A percentile compares a stretch with the other conserved stretches of the same genome.
phyloP scores from a whole-genome alignment of 352 stramenopile species.

The Phytophthora quininea region DNA sequence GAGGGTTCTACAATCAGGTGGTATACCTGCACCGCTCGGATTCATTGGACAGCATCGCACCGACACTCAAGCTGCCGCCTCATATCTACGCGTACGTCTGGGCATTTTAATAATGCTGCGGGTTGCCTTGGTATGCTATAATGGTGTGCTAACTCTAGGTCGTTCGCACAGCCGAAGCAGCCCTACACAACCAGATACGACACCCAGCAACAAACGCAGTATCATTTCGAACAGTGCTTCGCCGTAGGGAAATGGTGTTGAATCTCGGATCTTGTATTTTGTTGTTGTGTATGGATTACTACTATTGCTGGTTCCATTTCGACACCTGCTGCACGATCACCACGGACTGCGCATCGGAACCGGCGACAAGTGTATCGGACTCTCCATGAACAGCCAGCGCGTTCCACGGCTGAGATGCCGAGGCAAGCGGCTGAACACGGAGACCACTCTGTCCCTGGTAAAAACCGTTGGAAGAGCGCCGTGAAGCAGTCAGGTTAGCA shows the following conservation, averaged over 20 bases:
- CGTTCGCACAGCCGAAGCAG: neutral
- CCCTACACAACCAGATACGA: no score
- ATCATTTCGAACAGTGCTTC: neutral
- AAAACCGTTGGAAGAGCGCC: conserved; percentile 14
- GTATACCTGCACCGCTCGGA: conserved; percentile 63
- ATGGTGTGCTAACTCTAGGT: neutral
- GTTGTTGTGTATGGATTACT: conserved; percentile 5
- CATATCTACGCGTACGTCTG: conserved; percentile 53
- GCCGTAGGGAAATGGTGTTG: neutral
- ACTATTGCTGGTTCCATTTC: conserved; percentile 37
- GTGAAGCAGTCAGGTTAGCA: no score
- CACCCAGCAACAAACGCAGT: neutral
- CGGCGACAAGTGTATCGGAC: conserved; percentile 75
- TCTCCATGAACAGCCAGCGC: conserved; percentile 69
- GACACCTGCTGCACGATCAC: conserved; percentile 69
- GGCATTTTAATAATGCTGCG: neutral
- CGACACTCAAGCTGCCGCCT: conserved; percentile 48
- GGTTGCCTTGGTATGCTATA: neutral
- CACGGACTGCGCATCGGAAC: conserved; percentile 79
- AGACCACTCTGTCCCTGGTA: conserved; percentile 28
- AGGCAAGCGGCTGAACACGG: conserved; percentile 44
- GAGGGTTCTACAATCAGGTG: conserved; percentile 77
- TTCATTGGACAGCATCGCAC: conserved; percentile 62
- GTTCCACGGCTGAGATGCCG: conserved; percentile 66
- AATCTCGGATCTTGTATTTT: conserved; percentile 18